Evolutionary conservation across 176 grass and related monocot genomes (phyloP).

Genomic region (Secale cereale): DNA sequence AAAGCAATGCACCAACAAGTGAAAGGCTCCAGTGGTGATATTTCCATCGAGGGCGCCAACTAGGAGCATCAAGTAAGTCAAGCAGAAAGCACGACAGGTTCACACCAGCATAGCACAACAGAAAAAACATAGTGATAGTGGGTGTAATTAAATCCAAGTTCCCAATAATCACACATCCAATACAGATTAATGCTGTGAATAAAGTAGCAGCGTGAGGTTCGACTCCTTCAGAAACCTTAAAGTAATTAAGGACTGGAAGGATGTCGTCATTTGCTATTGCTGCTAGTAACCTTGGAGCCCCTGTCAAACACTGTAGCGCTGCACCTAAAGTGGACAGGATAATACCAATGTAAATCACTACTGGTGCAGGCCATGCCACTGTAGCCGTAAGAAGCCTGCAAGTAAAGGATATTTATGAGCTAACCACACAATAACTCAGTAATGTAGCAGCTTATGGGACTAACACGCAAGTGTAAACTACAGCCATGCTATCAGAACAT

Average conservation of each 20-base stretch:
- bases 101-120: constrained; percentile 90
- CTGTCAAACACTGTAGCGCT: constrained; percentile 90
- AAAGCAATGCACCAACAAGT: constrained; percentile 83
- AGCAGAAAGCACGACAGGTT: constrained; percentile 95
- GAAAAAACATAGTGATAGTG: constrained; percentile 96
- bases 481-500: background rate
- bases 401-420: constrained; percentile 25
- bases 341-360: constrained; percentile 91
- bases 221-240: constrained; percentile 84
- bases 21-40: constrained; percentile 98
- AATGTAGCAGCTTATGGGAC: background rate
- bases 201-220: constrained; percentile 81
- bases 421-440: background rate
- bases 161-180: constrained; percentile 84
- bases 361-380: constrained; percentile 85
- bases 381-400: constrained; percentile 92
- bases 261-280: constrained; percentile 97
- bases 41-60: constrained; percentile 97
- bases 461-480: background rate
- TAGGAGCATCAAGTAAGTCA: constrained; percentile 96
- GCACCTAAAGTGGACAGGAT: constrained; percentile 93
- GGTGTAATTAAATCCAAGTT: constrained; percentile 95
- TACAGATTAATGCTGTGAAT: constrained; percentile 90
- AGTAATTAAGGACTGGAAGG: constrained; percentile 89
- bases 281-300: constrained; percentile 84